phyloP scores from a whole-genome alignment of 2,329 filamentous ascomycete genomes.

The Aspergillus thermomutatus region DNA sequence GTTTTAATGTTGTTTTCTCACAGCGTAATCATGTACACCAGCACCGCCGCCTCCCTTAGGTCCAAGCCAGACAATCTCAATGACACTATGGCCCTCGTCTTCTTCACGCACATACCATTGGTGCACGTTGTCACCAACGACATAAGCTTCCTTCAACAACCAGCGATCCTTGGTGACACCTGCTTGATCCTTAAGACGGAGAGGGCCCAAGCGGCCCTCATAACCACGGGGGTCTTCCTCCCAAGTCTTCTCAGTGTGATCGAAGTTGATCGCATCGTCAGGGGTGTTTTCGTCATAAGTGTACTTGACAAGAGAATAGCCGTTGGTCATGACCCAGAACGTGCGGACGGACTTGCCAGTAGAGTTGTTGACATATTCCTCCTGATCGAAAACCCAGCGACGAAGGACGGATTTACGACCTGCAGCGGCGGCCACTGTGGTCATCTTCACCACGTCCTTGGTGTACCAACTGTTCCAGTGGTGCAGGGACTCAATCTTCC shows the following conservation, averaged over 20 bases:
- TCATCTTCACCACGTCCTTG: constrained; percentile 46
- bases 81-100: constrained; percentile 39
- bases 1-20: constrained; percentile 26
- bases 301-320: constrained; percentile 43
- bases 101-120: constrained; percentile 42
- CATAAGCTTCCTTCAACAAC: constrained; percentile 36
- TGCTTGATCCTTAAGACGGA: constrained; percentile 38
- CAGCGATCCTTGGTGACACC: constrained; percentile 42
- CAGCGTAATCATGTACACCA: constrained; percentile 29
- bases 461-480: constrained; percentile 46
- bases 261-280: constrained; percentile 42
- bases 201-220: constrained; percentile 37
- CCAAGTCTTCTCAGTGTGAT: constrained; percentile 44
- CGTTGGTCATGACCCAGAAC: constrained; percentile 45
- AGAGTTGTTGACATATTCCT: constrained; percentile 32
- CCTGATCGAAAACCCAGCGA: constrained; percentile 44
- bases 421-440: constrained; percentile 37
- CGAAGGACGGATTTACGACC: constrained; percentile 42
- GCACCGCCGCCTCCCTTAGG: constrained; percentile 37
- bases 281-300: constrained; percentile 35
- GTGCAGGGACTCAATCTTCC: constrained; percentile 42
- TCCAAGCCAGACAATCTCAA: constrained; percentile 44
- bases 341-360: constrained; percentile 35
- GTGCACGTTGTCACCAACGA: constrained; percentile 43
- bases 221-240: constrained; percentile 41